phyloP scores from a whole-genome alignment of 352 stramenopile species.

The Phytopythium sindhum region DNA sequence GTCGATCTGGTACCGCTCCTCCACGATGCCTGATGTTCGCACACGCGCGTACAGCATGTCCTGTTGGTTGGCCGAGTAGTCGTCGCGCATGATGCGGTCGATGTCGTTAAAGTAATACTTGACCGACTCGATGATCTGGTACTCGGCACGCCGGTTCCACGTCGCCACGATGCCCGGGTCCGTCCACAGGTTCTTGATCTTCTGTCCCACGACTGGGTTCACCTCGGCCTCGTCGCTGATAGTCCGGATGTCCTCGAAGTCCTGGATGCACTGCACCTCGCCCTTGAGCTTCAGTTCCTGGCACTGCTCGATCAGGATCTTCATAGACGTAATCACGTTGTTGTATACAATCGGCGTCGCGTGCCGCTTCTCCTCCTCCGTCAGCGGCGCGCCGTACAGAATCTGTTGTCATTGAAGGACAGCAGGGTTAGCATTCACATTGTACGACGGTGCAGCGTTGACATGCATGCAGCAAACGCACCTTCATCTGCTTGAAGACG shows the following conservation, averaged over 20 bases:
- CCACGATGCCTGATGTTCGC: conserved; percentile 94
- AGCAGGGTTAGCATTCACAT: background rate
- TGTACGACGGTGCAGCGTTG: no score
- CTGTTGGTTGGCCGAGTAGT: conserved; percentile 93
- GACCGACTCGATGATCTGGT: conserved; percentile 96
- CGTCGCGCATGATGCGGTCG: conserved; percentile 90
- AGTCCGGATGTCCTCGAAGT: conserved; percentile 77
- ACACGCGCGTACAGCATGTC: conserved; percentile 96
- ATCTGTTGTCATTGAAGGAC: conserved; percentile 43
- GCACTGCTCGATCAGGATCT: conserved; percentile 89
- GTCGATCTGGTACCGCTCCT: conserved; percentile 94
- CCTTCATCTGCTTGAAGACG: conserved; percentile 93
- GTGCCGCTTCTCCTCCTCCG: conserved; percentile 85
- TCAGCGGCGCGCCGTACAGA: conserved; percentile 80
- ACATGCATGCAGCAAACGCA: conserved; percentile 11
- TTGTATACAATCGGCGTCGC: conserved; percentile 89
- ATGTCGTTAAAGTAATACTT: conserved; percentile 97
- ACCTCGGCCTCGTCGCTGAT: conserved; percentile 88
- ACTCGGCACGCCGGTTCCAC: conserved; percentile 90
- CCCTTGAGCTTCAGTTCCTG: conserved; percentile 76
- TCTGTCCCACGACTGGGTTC: conserved; percentile 84
- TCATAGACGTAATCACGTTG: conserved; percentile 90
- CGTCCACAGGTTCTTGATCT: conserved; percentile 93
- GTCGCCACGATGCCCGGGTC: conserved; percentile 89
- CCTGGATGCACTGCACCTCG: conserved; percentile 65